phyloP scores from a whole-genome alignment of 2,329 filamentous ascomycete species.

The Stachybotrys chartarum region DNA sequence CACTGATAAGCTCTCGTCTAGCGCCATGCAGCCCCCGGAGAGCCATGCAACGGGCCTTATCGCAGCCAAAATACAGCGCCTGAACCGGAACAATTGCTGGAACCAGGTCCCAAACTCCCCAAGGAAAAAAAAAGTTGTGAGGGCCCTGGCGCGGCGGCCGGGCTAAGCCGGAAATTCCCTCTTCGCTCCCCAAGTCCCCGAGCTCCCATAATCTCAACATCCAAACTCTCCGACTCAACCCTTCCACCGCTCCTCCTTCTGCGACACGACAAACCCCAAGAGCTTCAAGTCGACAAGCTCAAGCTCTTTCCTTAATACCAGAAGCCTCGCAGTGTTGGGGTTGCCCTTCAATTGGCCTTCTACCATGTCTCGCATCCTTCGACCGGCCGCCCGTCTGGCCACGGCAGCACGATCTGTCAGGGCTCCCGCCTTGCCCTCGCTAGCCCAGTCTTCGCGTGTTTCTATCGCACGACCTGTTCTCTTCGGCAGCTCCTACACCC shows the following conservation, averaged over 20 bases:
- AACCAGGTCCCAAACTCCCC: conserved; percentile 1
- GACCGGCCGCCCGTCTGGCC: conserved; percentile 42
- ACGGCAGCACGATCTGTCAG: conserved; percentile 31
- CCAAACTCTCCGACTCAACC: conserved; percentile 4
- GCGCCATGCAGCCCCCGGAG: neutral
- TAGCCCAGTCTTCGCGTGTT: conserved; percentile 29
- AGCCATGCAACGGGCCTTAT: neutral
- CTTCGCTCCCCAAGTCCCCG: conserved; percentile 6
- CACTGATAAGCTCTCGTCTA: neutral
- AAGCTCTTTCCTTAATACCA: neutral
- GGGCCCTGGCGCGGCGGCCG: neutral
- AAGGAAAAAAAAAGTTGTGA: conserved; percentile 9
- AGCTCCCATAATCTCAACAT: conserved; percentile 3
- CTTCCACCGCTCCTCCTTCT: neutral
- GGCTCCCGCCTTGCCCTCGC: conserved; percentile 24
- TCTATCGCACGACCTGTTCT: conserved; percentile 28
- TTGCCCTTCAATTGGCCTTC: conserved; percentile 2
- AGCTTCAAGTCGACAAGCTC: conserved; percentile 1
- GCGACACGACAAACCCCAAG: neutral
- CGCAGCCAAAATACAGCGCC: neutral
- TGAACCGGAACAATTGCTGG: neutral
- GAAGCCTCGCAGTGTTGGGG: neutral
- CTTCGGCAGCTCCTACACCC: conserved; percentile 26
- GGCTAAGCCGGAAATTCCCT: neutral
- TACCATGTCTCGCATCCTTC: conserved; percentile 45